Base-by-base conservation (phyloP, 352 stramenopile genomes). In the Pythium insidiosum region DNA sequence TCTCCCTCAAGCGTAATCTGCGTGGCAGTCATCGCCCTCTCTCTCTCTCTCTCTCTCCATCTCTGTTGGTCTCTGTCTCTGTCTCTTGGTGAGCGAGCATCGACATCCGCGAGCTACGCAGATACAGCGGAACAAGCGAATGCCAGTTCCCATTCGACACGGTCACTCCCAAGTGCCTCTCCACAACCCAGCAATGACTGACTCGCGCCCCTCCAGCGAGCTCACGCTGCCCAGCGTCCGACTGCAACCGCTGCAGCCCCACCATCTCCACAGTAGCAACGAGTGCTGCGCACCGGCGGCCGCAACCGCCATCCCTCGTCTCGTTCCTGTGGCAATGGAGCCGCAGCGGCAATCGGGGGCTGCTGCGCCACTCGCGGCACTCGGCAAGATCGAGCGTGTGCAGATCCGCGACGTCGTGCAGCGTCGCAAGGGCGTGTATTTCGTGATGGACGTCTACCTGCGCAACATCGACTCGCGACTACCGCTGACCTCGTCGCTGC, bases 381-480 rank as follows among this genome's bases (percentile, higher is more conserved):
- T 84, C 1, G 58, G 55, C 25, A 56, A 68, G 22, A 76, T 84
- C 31, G 72, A 82, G 47, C 58, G 30, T 36, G 51, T 84, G 13
- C 62, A 61, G 29, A 70, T 84, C 43, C 59, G 59, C 37, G 50
- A 66, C 33, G 59, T 74, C 18, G 48, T 78, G 20, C 58, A 72
- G 50, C 63, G 67, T 10, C 58, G 72, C 9, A 66, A 73, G 45
- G 48, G 35, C 45, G 69, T 35, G 19, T 73, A 78, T 54, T 84
- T 76, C 39, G 58, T 84, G 19, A 58, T 84, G 53, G 62, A 78
- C 46, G 56, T 84, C 34, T 76, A 70, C 41, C 64, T 50, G 29
- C 68, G 60, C 38, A 51, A 63, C 66, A 13, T 73, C 49, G 26
- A 64, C 51, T 19, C 58, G 41, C 49, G 43, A 9, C 22, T 60